phyloP scores from a whole-genome alignment of 2,329 filamentous ascomycete species.

The Pseudomassariella vexata region DNA sequence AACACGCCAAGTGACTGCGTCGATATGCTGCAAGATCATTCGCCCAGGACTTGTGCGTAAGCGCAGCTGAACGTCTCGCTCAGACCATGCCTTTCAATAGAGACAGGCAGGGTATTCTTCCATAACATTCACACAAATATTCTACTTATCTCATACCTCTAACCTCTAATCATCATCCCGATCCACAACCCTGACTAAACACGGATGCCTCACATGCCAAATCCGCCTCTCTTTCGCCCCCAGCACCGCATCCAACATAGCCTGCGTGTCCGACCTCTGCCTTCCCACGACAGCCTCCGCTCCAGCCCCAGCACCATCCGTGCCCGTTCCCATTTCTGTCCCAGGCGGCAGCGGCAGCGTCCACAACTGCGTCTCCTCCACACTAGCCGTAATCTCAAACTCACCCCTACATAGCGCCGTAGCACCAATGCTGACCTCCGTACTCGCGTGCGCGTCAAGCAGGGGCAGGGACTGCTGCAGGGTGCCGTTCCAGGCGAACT shows the following conservation, averaged over 20 bases:
- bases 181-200: slow-evolving; percentile 49
- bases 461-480: slow-evolving; percentile 68
- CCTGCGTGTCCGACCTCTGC: slow-evolving; percentile 45
- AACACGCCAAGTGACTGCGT: too few species aligned
- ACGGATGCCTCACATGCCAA: slow-evolving; percentile 58
- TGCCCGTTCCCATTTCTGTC: slow-evolving; percentile 17
- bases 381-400: slow-evolving; percentile 73
- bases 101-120: too few species aligned
- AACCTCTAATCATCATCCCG: slow-evolving; percentile 9
- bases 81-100: too few species aligned
- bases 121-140: slow-evolving; percentile 2
- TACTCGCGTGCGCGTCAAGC: slow-evolving; percentile 52
- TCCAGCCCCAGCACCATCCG: slow-evolving; percentile 17
- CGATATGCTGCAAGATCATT: too few species aligned
- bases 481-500: slow-evolving; percentile 79
- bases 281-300: slow-evolving; percentile 12
- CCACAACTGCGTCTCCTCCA: slow-evolving; percentile 70
- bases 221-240: slow-evolving; percentile 56
- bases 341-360: too few species aligned
- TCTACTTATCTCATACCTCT: neutral
- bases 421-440: slow-evolving; percentile 61
- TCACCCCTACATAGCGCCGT: slow-evolving; percentile 73
- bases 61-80: too few species aligned
- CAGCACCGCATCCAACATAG: slow-evolving; percentile 52
- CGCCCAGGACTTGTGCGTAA: too few species aligned